These are phyloP conservation scores for Pogostemon cablin DNA, from an alignment of 257 asterid genomes.

Conservation along the genomic window DNA sequence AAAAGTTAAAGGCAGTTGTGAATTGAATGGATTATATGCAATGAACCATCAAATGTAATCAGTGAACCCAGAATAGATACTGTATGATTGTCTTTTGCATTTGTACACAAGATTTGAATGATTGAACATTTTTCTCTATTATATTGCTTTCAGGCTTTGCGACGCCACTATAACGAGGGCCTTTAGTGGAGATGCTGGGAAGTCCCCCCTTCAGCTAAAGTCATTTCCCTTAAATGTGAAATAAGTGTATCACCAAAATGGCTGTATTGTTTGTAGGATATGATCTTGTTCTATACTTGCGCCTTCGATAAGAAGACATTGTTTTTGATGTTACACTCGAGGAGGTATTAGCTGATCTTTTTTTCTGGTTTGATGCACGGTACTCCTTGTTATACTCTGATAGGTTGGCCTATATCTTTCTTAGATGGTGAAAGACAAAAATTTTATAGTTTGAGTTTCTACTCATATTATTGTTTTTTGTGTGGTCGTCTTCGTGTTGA, in stretches of 20 bases:
- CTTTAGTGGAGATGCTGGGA: conserved; percentile 29
- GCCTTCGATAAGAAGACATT: background rate
- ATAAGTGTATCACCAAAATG: conserved; percentile 36
- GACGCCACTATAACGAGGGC: conserved; percentile 50
- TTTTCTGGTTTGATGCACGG: conserved; percentile 9
- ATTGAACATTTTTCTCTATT: background rate
- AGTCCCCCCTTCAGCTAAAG: conserved; percentile 21
- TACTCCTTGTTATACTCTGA: conserved; percentile 5
- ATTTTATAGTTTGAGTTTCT: background rate
- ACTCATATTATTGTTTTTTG: background rate
- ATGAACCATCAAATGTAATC: background rate
- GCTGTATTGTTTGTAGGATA: conserved; percentile 26
- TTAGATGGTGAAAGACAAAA: background rate
- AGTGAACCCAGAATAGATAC: background rate
- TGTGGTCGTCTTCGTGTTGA: background rate
- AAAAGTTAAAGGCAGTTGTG: conserved; percentile 8
- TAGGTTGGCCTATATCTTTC: conserved; percentile 9
- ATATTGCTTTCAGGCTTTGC: conserved; percentile 46
- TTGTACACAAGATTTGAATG: conserved; percentile 11
- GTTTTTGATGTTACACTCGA: conserved; percentile 1
- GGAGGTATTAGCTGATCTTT: background rate
- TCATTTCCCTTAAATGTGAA: conserved; percentile 25
- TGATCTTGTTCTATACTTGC: conserved; percentile 26
- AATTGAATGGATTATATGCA: background rate
- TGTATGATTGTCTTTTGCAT: background rate